These are phyloP conservation scores for Bjerkandera adusta DNA, from an alignment of 1,284 basidiomycete species.

Conservation along the genomic window DNA sequence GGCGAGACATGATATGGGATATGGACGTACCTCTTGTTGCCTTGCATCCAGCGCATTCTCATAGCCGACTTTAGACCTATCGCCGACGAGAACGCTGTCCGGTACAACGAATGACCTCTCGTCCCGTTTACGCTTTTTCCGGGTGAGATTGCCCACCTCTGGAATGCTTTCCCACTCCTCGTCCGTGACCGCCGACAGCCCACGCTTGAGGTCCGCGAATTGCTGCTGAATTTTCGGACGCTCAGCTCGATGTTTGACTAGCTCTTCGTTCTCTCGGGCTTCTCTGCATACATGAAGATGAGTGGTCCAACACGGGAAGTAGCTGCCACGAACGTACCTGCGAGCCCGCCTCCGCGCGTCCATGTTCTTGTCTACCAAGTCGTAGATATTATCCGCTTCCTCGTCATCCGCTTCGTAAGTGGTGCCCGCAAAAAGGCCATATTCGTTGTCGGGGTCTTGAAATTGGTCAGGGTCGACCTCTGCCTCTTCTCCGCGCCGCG, in stretches of 20 bases:
- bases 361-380: constrained; percentile 87
- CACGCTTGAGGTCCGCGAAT: constrained; percentile 94
- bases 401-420: constrained; percentile 98
- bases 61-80: constrained; percentile 72
- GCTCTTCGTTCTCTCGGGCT: constrained; percentile 70
- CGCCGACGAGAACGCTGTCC: constrained; percentile 88
- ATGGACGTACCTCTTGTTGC: constrained; percentile 59
- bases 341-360: constrained; percentile 80
- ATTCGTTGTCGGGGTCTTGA: constrained; percentile 97
- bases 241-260: constrained; percentile 72
- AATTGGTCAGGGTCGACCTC: constrained; percentile 88
- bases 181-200: constrained; percentile 83
- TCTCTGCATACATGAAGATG: constrained; percentile 49
- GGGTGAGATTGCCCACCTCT: constrained; percentile 94
- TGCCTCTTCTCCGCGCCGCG: constrained; percentile 80
- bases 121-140: constrained; percentile 87
- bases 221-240: constrained; percentile 90
- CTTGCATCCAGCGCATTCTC: constrained; percentile 71
- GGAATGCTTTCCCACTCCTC: constrained; percentile 94
- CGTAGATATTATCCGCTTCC: constrained; percentile 96
- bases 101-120: constrained; percentile 88
- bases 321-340: constrained; percentile 58
- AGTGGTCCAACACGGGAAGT: constrained; percentile 32
- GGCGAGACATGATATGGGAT: background rate
- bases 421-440: constrained; percentile 92